These are phyloP conservation scores for Gnaphalium uliginosum DNA, from an alignment of 129 eudicot species.

Conservation along the genomic window DNA sequence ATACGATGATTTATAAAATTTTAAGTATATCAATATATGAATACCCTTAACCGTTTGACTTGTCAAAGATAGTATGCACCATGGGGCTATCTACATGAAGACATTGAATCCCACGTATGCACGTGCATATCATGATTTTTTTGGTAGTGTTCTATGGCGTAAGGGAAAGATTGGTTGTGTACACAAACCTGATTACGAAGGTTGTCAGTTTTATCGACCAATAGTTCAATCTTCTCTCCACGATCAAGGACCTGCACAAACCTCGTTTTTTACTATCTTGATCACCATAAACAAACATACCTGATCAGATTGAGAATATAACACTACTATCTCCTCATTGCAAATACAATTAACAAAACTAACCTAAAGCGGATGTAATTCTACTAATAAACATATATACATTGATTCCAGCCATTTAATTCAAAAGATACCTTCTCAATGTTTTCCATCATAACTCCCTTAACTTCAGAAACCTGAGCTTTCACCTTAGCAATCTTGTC, in stretches of 20 bases:
- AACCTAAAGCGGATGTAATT: constrained; percentile 7
- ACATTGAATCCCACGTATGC: too few species aligned
- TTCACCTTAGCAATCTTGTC: constrained; percentile 76
- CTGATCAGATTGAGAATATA: background rate
- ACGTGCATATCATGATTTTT: background rate
- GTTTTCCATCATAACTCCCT: constrained; percentile 85
- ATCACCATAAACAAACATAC: background rate
- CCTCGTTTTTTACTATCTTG: constrained; percentile 1
- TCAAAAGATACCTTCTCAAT: constrained; percentile 62
- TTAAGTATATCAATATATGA: background rate
- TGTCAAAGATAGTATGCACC: background rate
- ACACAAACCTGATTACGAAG: constrained; percentile 75
- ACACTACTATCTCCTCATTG: background rate
- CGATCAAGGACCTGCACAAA: constrained; percentile 76
- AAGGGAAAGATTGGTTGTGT: background rate
- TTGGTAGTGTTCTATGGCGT: background rate
- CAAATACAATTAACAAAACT: too few species aligned
- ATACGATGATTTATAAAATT: background rate
- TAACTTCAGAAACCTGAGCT: constrained; percentile 79
- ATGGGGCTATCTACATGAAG: background rate
- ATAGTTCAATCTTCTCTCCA: constrained; percentile 84
- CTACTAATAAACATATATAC: background rate
- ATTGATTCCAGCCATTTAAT: background rate
- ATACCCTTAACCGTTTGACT: background rate
- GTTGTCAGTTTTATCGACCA: constrained; percentile 84